These are phyloP conservation scores for Volvariella surrecta DNA, from an alignment of 1,284 basidiomycete species.

Conservation along the genomic window DNA sequence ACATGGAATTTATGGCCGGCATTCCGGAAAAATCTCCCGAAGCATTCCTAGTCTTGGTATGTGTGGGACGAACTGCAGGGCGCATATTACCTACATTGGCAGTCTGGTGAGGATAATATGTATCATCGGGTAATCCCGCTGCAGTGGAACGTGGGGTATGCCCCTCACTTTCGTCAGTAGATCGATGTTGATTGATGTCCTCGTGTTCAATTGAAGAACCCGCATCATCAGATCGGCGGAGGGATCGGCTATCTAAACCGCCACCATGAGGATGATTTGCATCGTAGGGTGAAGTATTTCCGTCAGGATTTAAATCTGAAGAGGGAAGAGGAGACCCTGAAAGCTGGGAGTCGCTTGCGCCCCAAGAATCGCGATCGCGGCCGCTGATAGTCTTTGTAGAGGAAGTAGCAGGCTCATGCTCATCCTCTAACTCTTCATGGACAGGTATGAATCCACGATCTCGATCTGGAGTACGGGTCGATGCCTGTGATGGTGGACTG, in stretches of 20 bases:
- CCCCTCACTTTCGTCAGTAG: conserved; percentile 23
- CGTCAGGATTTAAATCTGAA: conserved; percentile 46
- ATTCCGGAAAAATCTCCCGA: conserved; percentile 54
- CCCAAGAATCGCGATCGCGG: conserved; percentile 18
- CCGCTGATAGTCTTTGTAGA: conserved; percentile 17
- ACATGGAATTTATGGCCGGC: conserved; percentile 43
- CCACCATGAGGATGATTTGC: conserved; percentile 16
- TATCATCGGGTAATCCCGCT: conserved; percentile 41
- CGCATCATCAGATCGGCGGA: conserved; percentile 37
- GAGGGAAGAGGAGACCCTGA: conserved; percentile 43
- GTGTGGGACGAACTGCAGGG: conserved; percentile 10
- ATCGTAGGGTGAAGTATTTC: conserved; percentile 28
- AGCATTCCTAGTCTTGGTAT: conserved; percentile 34
- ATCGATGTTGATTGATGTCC: conserved; percentile 18
- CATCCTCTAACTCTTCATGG: conserved; percentile 70
- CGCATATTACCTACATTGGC: conserved; percentile 14
- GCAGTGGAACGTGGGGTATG: conserved; percentile 70
- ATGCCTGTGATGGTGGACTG: conserved; percentile 46
- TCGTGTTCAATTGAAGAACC: conserved; percentile 33
- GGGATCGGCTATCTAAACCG: conserved; percentile 24
- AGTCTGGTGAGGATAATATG: conserved; percentile 20
- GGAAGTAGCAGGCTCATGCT: conserved; percentile 40
- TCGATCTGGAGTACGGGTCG: conserved; percentile 56
- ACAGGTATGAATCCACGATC: conserved; percentile 47
- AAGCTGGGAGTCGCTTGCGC: conserved; percentile 25